phyloP scores from a whole-genome alignment of 345 rosid species.

The Erodium maritimum region DNA sequence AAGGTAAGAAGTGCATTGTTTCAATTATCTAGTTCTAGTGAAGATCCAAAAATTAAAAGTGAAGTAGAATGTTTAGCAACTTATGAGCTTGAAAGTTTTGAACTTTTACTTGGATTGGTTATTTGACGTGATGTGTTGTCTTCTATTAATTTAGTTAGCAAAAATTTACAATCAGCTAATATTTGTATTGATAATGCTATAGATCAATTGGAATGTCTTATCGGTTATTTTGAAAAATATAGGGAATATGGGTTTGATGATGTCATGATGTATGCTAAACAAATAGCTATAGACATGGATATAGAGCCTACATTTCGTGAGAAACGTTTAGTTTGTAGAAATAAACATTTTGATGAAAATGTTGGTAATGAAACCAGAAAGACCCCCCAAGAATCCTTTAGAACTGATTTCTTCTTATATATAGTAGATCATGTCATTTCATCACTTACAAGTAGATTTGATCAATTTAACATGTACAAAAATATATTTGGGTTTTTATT shows the following conservation, averaged over 20 bases:
- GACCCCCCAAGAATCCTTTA: neutral
- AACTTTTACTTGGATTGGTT: neutral
- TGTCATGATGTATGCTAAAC: neutral
- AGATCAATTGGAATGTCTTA: neutral
- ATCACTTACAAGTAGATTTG: neutral
- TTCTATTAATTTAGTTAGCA: neutral
- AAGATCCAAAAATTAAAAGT: neutral
- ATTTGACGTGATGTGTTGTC: neutral
- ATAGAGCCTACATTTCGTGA: neutral
- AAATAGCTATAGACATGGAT: neutral
- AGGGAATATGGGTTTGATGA: neutral
- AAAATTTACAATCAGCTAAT: neutral
- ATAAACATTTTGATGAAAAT: conserved; percentile 1
- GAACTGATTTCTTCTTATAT: neutral
- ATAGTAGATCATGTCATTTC: neutral
- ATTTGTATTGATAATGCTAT: neutral
- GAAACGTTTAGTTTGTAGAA: neutral
- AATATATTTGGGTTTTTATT: neutral
- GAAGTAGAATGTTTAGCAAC: neutral
- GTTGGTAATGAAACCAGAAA: neutral
- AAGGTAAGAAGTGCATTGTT: too few relatives aligned
- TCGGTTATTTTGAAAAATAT: neutral
- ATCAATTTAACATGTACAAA: neutral
- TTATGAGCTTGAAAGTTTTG: neutral
- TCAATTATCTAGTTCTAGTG: too few relatives aligned